Evolutionary conservation across 2,329 filamentous ascomycete species (phyloP).

Genomic region (Fusarium bactridioides): DNA sequence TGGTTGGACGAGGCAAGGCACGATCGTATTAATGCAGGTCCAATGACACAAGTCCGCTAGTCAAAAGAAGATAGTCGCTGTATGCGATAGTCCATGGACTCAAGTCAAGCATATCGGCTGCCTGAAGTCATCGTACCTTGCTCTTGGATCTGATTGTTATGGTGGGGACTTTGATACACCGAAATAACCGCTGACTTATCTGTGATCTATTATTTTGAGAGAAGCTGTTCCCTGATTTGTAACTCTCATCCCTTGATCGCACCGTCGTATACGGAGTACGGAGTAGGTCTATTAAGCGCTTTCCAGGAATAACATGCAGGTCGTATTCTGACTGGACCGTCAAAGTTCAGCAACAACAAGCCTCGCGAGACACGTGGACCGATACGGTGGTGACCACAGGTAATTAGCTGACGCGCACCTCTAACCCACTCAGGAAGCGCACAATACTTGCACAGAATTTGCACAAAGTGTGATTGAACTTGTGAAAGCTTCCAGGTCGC

Average conservation of each 20-base stretch:
- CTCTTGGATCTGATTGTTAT: not conserved
- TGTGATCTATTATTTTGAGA: not conserved
- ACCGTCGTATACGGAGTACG: not conserved
- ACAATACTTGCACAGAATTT: slow-evolving; percentile 3
- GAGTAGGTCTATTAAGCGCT: not conserved
- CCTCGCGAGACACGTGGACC: slow-evolving; percentile 27
- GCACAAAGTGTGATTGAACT: slow-evolving; percentile 5
- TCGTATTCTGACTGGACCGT: slow-evolving; percentile 7
- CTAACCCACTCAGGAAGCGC: not conserved
- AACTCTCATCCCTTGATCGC: not conserved
- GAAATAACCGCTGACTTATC: slow-evolving; percentile 3
- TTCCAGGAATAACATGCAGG: not conserved
- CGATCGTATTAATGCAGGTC: slow-evolving; percentile 18
- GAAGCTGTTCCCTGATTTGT: not conserved
- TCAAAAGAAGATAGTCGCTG: not conserved
- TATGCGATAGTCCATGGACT: not conserved
- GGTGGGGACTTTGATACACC: not conserved
- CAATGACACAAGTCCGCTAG: not conserved
- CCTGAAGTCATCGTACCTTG: not conserved
- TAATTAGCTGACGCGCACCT: slow-evolving; percentile 21
- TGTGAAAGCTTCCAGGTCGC: slow-evolving; percentile 5
- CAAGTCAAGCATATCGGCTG: not conserved
- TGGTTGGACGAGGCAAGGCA: slow-evolving; percentile 11
- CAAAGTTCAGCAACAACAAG: slow-evolving; percentile 5
- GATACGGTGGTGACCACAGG: not conserved